Evolutionary conservation across 2,329 filamentous ascomycete genomes (phyloP).

Genomic region (Sphaerostilbella broomeana): DNA sequence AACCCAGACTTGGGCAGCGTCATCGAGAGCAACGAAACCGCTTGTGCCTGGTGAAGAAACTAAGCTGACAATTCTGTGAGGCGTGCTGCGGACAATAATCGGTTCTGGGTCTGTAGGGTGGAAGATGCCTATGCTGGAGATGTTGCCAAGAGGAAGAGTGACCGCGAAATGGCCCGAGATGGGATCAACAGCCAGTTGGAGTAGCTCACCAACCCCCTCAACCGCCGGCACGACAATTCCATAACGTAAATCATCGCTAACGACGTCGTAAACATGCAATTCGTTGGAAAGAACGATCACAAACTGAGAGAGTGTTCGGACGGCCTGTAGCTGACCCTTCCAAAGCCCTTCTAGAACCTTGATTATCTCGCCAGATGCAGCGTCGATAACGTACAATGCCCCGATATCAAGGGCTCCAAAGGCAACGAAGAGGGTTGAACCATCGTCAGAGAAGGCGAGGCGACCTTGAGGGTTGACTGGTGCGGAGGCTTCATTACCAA

Average conservation of each 20-base stretch:
- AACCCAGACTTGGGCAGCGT: conserved; percentile 65
- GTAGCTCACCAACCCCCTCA: conserved; percentile 37
- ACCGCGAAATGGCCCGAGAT: conserved; percentile 61
- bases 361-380: conserved; percentile 58
- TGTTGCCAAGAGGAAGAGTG: conserved; percentile 41
- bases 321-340: conserved; percentile 55
- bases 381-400: conserved; percentile 70
- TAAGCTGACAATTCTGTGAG: conserved; percentile 58
- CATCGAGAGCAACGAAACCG: conserved; percentile 71
- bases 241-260: conserved; percentile 67
- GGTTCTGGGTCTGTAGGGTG: conserved; percentile 52
- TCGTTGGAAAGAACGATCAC: conserved; percentile 69
- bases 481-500: conserved; percentile 16
- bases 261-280: conserved; percentile 76
- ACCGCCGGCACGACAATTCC: conserved; percentile 49
- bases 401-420: conserved; percentile 49
- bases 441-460: conserved; percentile 75
- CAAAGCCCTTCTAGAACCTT: conserved; percentile 63
- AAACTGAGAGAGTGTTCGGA: conserved; percentile 66
- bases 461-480: conserved; percentile 48
- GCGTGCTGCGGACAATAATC: conserved; percentile 50
- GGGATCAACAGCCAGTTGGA: conserved; percentile 66
- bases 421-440: conserved; percentile 70
- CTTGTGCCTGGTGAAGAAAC: conserved; percentile 56
- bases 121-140: conserved; percentile 60